phyloP scores from a whole-genome alignment of 164 flowering plant genomes.

The Annona cherimola region DNA sequence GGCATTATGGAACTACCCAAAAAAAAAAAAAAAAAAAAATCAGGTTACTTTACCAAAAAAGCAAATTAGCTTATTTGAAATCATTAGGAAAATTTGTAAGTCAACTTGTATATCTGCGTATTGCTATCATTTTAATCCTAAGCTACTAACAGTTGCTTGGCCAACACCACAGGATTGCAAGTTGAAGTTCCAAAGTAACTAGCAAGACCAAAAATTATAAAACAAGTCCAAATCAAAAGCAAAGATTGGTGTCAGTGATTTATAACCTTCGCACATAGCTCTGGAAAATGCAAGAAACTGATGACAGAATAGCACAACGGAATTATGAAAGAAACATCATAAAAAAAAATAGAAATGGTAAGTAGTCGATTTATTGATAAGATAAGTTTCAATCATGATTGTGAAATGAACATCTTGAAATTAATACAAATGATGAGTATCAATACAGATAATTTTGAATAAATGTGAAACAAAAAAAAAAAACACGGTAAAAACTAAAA shows the following conservation, averaged over 20 bases:
- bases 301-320: neutral
- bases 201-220: neutral
- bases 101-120: neutral
- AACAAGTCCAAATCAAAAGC: neutral
- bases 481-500: too few relatives aligned
- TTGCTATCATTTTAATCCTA: neutral
- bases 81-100: too few relatives aligned
- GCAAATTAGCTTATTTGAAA: too few relatives aligned
- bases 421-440: neutral
- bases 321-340: neutral
- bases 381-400: too few relatives aligned
- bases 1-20: too few relatives aligned
- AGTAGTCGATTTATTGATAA: too few relatives aligned
- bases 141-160: neutral
- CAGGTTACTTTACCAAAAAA: too few relatives aligned
- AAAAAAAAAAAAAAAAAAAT: too few relatives aligned
- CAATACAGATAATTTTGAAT: neutral
- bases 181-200: neutral
- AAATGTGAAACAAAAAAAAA: neutral
- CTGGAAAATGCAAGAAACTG: neutral
- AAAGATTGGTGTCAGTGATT: neutral
- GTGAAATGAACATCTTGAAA: neutral
- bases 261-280: neutral
- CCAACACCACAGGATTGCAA: neutral
- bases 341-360: too few relatives aligned